Percentiles rank a stretch among this genome's conserved stretches.
phyloP scores from a whole-genome alignment of 805 yeast species.

The Yamadazyma takamatsuzukensis region DNA sequence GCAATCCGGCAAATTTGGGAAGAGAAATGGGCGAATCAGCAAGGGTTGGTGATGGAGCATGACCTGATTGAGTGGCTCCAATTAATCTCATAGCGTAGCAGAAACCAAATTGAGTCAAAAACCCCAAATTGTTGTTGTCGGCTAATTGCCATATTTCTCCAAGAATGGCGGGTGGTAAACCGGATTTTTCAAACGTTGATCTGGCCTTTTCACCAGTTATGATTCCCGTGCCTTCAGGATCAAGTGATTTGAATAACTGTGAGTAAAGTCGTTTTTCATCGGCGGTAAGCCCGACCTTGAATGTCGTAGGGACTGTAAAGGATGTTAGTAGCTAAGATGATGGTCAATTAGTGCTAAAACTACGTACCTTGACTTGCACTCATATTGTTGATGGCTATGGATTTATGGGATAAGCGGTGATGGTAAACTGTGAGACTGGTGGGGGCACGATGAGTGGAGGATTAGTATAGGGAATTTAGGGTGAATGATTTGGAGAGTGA shows the following conservation, averaged over 20 bases:
- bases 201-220: constrained; percentile 88
- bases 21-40: constrained; percentile 60
- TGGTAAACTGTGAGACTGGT: not conserved
- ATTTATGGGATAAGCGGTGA: not conserved
- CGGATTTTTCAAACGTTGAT: constrained; percentile 78
- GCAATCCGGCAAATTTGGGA: constrained; percentile 52
- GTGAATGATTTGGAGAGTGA: no score
- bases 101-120: constrained; percentile 75
- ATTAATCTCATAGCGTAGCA: constrained; percentile 83
- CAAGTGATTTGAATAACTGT: constrained; percentile 75
- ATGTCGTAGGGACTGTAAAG: constrained; percentile 18
- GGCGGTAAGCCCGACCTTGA: constrained; percentile 51
- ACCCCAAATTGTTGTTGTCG: constrained; percentile 87
- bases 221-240: constrained; percentile 71
- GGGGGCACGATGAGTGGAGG: no score
- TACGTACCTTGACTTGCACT: not conserved
- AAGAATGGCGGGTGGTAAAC: constrained; percentile 68
- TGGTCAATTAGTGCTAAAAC: not conserved
- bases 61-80: constrained; percentile 80
- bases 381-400: not conserved
- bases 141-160: constrained; percentile 95
- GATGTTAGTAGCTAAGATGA: no score
- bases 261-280: constrained; percentile 77
- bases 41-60: constrained; percentile 47
- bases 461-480: no score